Evolutionary conservation across 2,329 filamentous ascomycete species (phyloP), one percentile per base, ranked within the genome.

Genomic region (Epichloe festucae): DNA sequence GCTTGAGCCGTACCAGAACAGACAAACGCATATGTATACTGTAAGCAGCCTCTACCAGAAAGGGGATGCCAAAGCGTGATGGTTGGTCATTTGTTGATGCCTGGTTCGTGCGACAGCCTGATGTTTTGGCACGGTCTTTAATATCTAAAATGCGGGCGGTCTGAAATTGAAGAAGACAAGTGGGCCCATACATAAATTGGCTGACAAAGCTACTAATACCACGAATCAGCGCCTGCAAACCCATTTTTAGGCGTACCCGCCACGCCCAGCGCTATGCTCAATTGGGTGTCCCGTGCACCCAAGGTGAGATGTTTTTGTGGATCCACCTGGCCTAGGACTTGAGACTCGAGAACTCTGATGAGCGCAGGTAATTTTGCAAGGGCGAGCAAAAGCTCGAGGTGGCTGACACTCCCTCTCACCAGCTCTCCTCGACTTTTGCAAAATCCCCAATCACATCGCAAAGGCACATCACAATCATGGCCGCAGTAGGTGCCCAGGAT

Each of bases 401-500:
- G 48, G 23, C 19, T 21, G 19, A 21, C 35, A 46, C 27, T 38
- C 15, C 23, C 12, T 48, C 10, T 31, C 36, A 14, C 11, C 41
- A 27, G 34, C 19, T 31, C 43, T 38, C 44, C 48, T 42, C 49
- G 42, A 39, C 51, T 48, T 21, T 42, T 39, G 38, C 50, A 39
- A 40, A 36, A 27, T 36, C 27, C 49, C 49, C 41, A 14, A 27
- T 27, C 31, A n/a, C 41, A n/a, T 49, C 43, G 34, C 41, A 35
- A 49, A 47, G 51, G 38, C 47, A 50, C 23, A 44, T 35, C 40
- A 55, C 63, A 50, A 74, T 69, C 55, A 77, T 76, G 71, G 74
- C 75, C 67, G 73, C 75, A 62, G 75, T 78, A 67, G 66, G 75
- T 71, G 49, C 36, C 35, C 40, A 19, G 3, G 11, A 19, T 14